phyloP scores from a whole-genome alignment of 495 filamentous ascomycete genomes.

The Daldinia vernicosa region DNA sequence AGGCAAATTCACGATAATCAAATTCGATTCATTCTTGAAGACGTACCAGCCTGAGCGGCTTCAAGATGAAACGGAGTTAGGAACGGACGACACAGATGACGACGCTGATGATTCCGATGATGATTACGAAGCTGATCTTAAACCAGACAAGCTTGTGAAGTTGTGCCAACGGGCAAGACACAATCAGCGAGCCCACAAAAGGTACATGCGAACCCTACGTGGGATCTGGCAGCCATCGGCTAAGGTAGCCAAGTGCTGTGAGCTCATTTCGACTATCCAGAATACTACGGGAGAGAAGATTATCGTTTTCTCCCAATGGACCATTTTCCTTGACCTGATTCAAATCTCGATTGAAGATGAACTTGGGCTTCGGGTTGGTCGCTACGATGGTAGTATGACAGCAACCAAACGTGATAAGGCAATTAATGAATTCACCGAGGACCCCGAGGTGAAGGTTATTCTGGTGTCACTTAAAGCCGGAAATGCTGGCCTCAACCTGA shows the following conservation, averaged over 20 bases:
- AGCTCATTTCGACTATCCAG: constrained; percentile 64
- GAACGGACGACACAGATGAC: constrained; percentile 33
- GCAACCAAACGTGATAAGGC: constrained; percentile 73
- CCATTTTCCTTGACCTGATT: constrained; percentile 83
- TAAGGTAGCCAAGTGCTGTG: constrained; percentile 79
- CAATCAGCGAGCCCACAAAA: constrained; percentile 67
- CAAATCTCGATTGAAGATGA: constrained; percentile 75
- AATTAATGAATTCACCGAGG: constrained; percentile 74
- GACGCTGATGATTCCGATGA: constrained; percentile 52
- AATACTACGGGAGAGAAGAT: constrained; percentile 71
- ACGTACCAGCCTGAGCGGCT: constrained; percentile 67
- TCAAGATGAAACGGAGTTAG: constrained; percentile 12
- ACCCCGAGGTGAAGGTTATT: constrained; percentile 74
- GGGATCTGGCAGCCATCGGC: constrained; percentile 77
- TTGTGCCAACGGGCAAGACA: constrained; percentile 64
- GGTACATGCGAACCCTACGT: constrained; percentile 71
- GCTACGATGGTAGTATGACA: constrained; percentile 88
- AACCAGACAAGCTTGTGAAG: constrained; percentile 37
- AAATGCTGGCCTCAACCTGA: constrained; percentile 88
- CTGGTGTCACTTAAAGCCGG: constrained; percentile 89
- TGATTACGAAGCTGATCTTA: constrained; percentile 23
- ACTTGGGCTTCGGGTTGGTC: constrained; percentile 56
- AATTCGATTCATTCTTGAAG: constrained; percentile 75
- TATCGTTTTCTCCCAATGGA: constrained; percentile 93
- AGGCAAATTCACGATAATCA: constrained; percentile 63